phyloP scores from a whole-genome alignment of 2,329 filamentous ascomycete genomes.

The Tolypocladium paradoxum region DNA sequence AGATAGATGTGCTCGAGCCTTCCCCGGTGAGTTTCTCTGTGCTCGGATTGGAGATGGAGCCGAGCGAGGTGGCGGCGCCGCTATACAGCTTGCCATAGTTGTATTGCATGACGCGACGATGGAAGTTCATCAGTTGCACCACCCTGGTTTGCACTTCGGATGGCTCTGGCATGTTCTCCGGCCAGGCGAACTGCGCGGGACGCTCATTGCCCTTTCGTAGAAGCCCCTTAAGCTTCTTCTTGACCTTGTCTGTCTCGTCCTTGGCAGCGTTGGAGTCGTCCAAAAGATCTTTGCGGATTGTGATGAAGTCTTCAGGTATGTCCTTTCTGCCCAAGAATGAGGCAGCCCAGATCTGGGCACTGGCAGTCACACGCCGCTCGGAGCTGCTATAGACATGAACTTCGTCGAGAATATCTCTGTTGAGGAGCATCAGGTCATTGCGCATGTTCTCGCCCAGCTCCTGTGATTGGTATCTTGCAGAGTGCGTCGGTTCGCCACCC shows the following conservation, averaged over 20 bases:
- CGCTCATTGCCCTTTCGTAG: slow-evolving; percentile 87
- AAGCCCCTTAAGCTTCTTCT: slow-evolving; percentile 95
- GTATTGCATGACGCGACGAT: slow-evolving; percentile 86
- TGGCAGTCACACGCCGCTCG: slow-evolving; percentile 86
- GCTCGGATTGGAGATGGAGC: slow-evolving; percentile 41
- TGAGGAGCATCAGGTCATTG: slow-evolving; percentile 87
- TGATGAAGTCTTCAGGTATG: slow-evolving; percentile 74
- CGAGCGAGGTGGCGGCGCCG: slow-evolving; percentile 52
- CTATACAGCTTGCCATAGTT: slow-evolving; percentile 77
- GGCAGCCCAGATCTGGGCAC: slow-evolving; percentile 89
- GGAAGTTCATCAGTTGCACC: slow-evolving; percentile 95
- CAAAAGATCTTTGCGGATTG: slow-evolving; percentile 83
- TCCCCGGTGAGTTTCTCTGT: slow-evolving; percentile 33
- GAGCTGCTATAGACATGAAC: slow-evolving; percentile 94
- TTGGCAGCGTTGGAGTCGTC: slow-evolving; percentile 98
- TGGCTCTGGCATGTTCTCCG: slow-evolving; percentile 85
- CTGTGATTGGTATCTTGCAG: slow-evolving; percentile 88
- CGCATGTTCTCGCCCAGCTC: slow-evolving; percentile 94
- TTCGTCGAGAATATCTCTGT: slow-evolving; percentile 82
- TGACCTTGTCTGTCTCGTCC: slow-evolving; percentile 98
- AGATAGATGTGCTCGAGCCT: slow-evolving; percentile 30
- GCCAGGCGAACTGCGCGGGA: slow-evolving; percentile 96
- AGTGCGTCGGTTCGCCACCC: slow-evolving; percentile 97
- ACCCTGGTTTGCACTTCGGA: slow-evolving; percentile 86
- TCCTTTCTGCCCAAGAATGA: slow-evolving; percentile 85